A percentile compares a stretch with the other conserved stretches of the same genome.
These are phyloP conservation scores for Ceratobasidium sp. DNA, from an alignment of 1,284 basidiomycete species.

Conservation along the genomic window DNA sequence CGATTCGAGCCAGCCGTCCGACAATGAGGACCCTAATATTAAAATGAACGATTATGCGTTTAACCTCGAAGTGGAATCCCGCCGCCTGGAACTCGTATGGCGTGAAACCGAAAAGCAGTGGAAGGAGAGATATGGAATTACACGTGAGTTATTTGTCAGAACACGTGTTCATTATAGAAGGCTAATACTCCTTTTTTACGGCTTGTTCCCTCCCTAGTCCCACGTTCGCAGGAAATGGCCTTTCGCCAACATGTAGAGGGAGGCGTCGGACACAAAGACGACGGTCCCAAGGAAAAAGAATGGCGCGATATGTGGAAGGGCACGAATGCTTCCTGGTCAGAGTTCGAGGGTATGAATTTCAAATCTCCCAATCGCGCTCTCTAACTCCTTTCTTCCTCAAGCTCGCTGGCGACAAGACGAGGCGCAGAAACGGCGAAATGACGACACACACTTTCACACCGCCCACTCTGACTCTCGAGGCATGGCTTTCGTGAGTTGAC, in stretches of 20 bases:
- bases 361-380: constrained; percentile 3
- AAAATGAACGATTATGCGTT: constrained; percentile 4
- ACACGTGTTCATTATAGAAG: constrained; percentile 32
- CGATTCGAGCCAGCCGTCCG: constrained; percentile 26
- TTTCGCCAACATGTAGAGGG: constrained; percentile 27
- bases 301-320: constrained; percentile 31
- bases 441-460: constrained; percentile 28
- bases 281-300: constrained; percentile 6
- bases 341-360: constrained; percentile 36
- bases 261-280: neutral
- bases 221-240: constrained; percentile 32
- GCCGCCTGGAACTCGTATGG: constrained; percentile 32
- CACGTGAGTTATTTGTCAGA: constrained; percentile 35
- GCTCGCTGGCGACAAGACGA: constrained; percentile 27
- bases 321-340: constrained; percentile 1
- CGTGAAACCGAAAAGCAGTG: constrained; percentile 37
- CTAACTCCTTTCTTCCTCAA: constrained; percentile 3
- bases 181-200: constrained; percentile 30
- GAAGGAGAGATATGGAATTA: constrained; percentile 31
- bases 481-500: constrained; percentile 13
- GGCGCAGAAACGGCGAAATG: constrained; percentile 24
- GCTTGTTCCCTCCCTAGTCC: constrained; percentile 29
- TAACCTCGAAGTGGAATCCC: constrained; percentile 26
- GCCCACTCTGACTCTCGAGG: constrained; percentile 14
- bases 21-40: constrained; percentile 30